Evolutionary conservation across 352 stramenopile genomes (phyloP), one percentile per base, ranked within the genome.

Genomic region (Pythium rhizo-oryzae): DNA sequence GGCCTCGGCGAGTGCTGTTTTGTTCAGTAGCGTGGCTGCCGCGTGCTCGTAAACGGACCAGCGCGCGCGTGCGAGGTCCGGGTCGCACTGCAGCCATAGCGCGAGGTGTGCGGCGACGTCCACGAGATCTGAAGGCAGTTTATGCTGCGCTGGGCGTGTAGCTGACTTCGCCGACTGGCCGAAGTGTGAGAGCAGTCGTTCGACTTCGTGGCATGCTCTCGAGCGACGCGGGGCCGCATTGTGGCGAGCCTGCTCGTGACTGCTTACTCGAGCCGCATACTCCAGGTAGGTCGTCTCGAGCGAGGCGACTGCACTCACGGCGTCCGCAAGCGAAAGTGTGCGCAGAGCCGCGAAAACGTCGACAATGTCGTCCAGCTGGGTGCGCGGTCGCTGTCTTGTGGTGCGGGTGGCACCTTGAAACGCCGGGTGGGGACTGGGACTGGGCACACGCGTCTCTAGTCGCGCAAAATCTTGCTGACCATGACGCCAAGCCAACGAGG

Each of bases 71-170:
- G 54, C 43, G 28, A 57, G 46, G 23, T 44, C 47, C 25, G 58
- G 44, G 6, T 65, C 58, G 37, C 28, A 57, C 44, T 56, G 58
- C 25, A 65, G 58, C 58, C 58, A 65, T 4, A 65, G n/a, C n/a
- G 41, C 30, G 3, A 65, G 21, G 7, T 30, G 37, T 2, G 58
- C 58, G 9, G 44, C 28, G 16, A 49, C 47, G 3, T 52, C 44
- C 6, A 49, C 44, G 58, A 65, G 44, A 15, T 57, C 24, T 5
- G 33, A 41, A 3, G 56, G 56, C 16, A 23, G 56, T 41, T 37
- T 35, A 2, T 15, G 37, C 8, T 33, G 28, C 28, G 28, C 28
- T 33, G 28, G 28, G n/a, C n/a, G n/a, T n/a, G n/a, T n/a, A n/a
- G 24, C 9, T n/a, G 39, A 23, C 3, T 15, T 19, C n/a, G 54